Evolutionary conservation across 2,329 filamentous ascomycete genomes (phyloP).

Genomic region (Falciphora oryzae): DNA sequence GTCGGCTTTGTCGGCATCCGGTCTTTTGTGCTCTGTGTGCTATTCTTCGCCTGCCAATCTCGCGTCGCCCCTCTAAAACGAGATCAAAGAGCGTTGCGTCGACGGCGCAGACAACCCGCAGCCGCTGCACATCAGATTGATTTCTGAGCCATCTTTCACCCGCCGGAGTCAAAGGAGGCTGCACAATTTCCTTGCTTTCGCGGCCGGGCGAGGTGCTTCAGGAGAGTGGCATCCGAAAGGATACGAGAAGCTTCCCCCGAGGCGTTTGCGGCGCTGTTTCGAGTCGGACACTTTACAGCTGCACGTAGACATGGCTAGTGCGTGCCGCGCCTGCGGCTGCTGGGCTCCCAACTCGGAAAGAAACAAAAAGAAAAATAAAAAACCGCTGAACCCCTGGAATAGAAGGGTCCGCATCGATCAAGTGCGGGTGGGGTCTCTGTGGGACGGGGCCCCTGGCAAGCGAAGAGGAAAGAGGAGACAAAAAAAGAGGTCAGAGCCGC

Average conservation of each 20-base stretch:
- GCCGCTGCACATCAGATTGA: background rate
- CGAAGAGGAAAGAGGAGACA: background rate
- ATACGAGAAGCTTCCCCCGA: background rate
- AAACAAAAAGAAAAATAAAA: background rate
- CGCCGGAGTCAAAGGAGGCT: background rate
- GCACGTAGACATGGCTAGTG: background rate
- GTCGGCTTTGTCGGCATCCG: background rate
- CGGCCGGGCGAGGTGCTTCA: background rate
- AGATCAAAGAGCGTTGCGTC: background rate
- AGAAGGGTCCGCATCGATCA: background rate
- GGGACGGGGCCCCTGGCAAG: background rate
- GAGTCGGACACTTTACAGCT: background rate
- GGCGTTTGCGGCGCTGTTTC: background rate
- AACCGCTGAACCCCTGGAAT: background rate
- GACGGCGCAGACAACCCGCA: background rate
- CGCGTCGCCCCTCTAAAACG: background rate
- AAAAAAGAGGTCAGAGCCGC: slow-evolving; percentile 7
- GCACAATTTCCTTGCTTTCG: too few species aligned
- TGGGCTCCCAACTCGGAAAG: too few species aligned
- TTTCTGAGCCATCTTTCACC: background rate
- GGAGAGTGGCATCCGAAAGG: background rate
- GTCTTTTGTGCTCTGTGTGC: background rate
- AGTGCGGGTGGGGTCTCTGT: background rate
- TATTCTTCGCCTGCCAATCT: background rate
- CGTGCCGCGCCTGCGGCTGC: background rate